A percentile compares a stretch with the other conserved stretches of the same genome.
Evolutionary conservation across 2,329 filamentous ascomycete genomes (phyloP).

Genomic region (Diplocarpon rosae): DNA sequence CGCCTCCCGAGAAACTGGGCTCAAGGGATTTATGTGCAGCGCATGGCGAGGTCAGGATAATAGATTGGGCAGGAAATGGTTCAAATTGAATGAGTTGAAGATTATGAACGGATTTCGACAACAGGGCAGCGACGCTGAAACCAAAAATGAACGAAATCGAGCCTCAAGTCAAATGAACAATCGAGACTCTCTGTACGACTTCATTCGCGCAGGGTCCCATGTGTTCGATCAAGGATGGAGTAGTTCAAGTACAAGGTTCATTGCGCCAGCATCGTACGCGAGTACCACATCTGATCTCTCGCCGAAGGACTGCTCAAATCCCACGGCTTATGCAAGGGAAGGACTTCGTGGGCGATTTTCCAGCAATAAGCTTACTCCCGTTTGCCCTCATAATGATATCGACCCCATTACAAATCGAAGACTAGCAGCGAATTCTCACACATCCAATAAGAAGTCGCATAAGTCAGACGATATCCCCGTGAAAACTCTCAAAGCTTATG

Average conservation of each 20-base stretch:
- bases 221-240: constrained; percentile 1
- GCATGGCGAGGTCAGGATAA: constrained; percentile 29
- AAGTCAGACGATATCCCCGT: constrained; percentile 20
- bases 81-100: constrained; percentile 27
- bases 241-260: not conserved
- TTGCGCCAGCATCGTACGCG: not conserved
- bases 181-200: constrained; percentile 10
- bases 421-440: constrained; percentile 23
- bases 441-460: not conserved
- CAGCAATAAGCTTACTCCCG: not conserved
- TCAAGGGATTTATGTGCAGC: constrained; percentile 34
- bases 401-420: constrained; percentile 51
- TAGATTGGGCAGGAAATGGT: constrained; percentile 26
- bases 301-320: not conserved
- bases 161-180: not conserved
- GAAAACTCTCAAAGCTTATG: constrained; percentile 28
- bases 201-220: constrained; percentile 7
- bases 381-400: constrained; percentile 33
- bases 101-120: constrained; percentile 8
- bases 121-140: constrained; percentile 29
- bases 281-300: not conserved
- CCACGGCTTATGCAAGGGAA: constrained; percentile 5
- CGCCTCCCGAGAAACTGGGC: constrained; percentile 18
- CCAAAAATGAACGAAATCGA: constrained; percentile 16
- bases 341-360: constrained; percentile 8